These are phyloP conservation scores for Flaveria bidentis DNA, from an alignment of 129 eudicot species.

Conservation along the genomic window DNA sequence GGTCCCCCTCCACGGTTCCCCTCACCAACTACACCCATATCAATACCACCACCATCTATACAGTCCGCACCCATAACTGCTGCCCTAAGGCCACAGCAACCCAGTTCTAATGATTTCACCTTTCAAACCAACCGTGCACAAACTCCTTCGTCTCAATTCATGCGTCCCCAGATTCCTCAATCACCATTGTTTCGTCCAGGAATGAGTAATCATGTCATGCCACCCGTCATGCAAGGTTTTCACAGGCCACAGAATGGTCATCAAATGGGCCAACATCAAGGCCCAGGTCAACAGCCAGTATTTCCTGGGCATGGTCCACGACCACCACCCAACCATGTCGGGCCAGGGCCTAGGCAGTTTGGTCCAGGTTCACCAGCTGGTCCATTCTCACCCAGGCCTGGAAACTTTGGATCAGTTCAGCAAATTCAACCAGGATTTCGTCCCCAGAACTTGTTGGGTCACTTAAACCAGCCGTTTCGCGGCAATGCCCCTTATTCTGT, in stretches of 20 bases:
- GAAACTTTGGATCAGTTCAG: slow-evolving; percentile 46
- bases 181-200: slow-evolving; percentile 50
- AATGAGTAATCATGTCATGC: slow-evolving; percentile 33
- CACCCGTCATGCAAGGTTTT: slow-evolving; percentile 47
- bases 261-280: slow-evolving; percentile 51
- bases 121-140: slow-evolving; percentile 74
- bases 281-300: slow-evolving; percentile 43
- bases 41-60: slow-evolving; percentile 40
- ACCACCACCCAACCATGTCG: slow-evolving; percentile 49
- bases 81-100: slow-evolving; percentile 55
- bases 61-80: slow-evolving; percentile 33
- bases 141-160: slow-evolving; percentile 41
- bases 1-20: slow-evolving; percentile 28
- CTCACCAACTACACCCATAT: slow-evolving; percentile 33
- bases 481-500: slow-evolving; percentile 36
- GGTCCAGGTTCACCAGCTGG: slow-evolving; percentile 37
- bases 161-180: slow-evolving; percentile 49
- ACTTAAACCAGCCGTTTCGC: slow-evolving; percentile 52
- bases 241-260: slow-evolving; percentile 50
- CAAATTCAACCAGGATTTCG: slow-evolving; percentile 48
- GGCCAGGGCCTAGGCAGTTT: slow-evolving; percentile 61
- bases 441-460: slow-evolving; percentile 43
- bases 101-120: slow-evolving; percentile 73
- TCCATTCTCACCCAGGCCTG: slow-evolving; percentile 53
- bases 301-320: slow-evolving; percentile 37